Percentiles rank a stretch among this genome's conserved stretches.
Evolutionary conservation across 139 green algal species (phyloP).

Genomic region (Closterium sp.): DNA sequence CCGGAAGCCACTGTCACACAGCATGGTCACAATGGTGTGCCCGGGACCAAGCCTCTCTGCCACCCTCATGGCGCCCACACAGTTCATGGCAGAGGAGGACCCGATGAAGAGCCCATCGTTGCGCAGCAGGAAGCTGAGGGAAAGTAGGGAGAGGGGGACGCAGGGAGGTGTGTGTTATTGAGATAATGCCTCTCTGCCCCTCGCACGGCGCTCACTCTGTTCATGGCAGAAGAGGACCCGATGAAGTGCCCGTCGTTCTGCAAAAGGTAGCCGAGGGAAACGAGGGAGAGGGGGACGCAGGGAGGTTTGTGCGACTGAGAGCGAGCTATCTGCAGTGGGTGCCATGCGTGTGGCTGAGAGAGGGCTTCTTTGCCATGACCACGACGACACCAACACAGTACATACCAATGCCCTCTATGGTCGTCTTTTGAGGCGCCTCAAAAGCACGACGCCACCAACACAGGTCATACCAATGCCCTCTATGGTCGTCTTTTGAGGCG

Average conservation of each 20-base stretch:
- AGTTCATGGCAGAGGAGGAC: conserved; percentile 46
- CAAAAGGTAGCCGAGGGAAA: conserved; percentile 56
- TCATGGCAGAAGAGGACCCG: conserved; percentile 50
- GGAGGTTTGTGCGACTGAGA: too few species aligned
- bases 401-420: background rate
- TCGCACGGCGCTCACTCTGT: conserved; percentile 72
- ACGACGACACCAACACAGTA: conserved; percentile 65
- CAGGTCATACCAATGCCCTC: too few species aligned
- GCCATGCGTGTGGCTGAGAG: background rate
- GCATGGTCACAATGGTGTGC: conserved; percentile 80
- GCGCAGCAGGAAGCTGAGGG: conserved; percentile 62
- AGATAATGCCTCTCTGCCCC: conserved; percentile 51
- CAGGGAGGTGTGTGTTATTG: too few species aligned
- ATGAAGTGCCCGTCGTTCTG: conserved; percentile 89
- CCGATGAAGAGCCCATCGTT: conserved; percentile 91
- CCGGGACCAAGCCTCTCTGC: conserved; percentile 72
- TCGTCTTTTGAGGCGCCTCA: too few species aligned
- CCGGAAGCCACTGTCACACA: conserved; percentile 52
- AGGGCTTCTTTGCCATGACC: conserved; percentile 63
- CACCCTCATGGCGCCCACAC: conserved; percentile 73
- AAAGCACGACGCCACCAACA: too few species aligned
- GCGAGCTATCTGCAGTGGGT: background rate
- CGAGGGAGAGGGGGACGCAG: too few species aligned
- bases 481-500: too few species aligned
- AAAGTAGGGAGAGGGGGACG: background rate